Evolutionary conservation across 441 rosid genomes (phyloP), one percentile per base, ranked within the genome.

Genomic region (Melastoma candidum): DNA sequence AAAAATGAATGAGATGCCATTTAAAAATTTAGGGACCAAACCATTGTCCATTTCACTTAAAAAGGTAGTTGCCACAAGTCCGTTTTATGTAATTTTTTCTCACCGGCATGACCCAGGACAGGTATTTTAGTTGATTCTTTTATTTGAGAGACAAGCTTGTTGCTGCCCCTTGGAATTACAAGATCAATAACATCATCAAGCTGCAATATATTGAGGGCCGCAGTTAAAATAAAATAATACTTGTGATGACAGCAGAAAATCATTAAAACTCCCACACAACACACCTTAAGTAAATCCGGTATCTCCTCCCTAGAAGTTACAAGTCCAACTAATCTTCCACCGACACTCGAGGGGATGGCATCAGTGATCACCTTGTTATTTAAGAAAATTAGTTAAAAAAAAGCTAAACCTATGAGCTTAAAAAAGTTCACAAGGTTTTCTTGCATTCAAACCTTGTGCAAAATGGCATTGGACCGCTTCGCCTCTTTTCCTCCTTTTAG

Each of bases 161-260:
- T 93, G 83, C 97, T 89, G 71, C 99, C 99, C 77, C 99, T 85
- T 64, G 99, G 96, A 67, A 93, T 93, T 68, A 93, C 96, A 63
- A 93, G 99, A 74, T 93, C 99, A 63, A 93, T 89, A 50, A 87
- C 96, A 63, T 93, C 97, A 76, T 93, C 99, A 58, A 89, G 96
- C 99, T 93, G 87, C 56, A 60, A 58, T 53, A 77, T n/a, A 59
- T 59, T 36, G 43, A 12, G 26, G 29, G 65, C 48, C 41, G 41
- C 41, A 32, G 41, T 32, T 32, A 32, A 32, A 4, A 8, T 32
- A 32, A 32, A 32, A 32, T 32, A 32, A 32, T 1, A 32, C 41
- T 32, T 4, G 41, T 4, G 41, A 32, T 6, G 41, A 32, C 41
- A 4, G 41, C 41, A 32, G 8, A 32, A 32, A 32, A 32, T 4